Base-by-base conservation (phyloP, 805 yeast genomes). In the Ogataea corticis region DNA sequence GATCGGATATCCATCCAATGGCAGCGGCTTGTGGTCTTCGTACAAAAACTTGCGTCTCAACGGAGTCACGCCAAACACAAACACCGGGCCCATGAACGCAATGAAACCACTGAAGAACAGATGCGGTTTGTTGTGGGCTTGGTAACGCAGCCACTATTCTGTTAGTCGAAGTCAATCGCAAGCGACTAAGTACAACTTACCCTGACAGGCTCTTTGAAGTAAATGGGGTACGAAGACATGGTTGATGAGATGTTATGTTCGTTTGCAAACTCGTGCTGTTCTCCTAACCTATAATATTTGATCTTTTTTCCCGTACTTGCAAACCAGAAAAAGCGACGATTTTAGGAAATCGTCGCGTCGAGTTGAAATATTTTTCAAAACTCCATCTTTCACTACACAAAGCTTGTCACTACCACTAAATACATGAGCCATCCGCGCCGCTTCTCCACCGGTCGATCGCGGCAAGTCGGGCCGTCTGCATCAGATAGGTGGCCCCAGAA, bases 81-180 rank as follows among this genome's bases (percentile, higher is more conserved):
- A 76, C 4, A 80, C 65, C 11, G 94, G 92, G 4, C 87, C 89
- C 40, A 83, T 62, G 33, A 79, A 61, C 7, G 90, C 95, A 58
- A 86, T 72, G 30, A 73, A 72, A 16, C 80, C 75, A 23, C 89
- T 72, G 59, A 75, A 81, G 62, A 85, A 82, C 52, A 85, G 71
- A 67, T 85, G 88, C 33, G 95, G 95, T 62, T 81, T 80, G 54
- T 78, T 79, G 68, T 85, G 85, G 18, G 91, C 86, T 56, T 82
- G 83, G 68, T 80, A 85, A 63, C 91, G 83, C 54, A 75, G 65
- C 87, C 87, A 82, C 85, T 80, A 51, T 30, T 28, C n/a, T 28
- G 51, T 47, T 37, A 47, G 51, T 21, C n/a, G 12, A 11, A 4
- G 11, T 9, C 7, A 13, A 14, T 4, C 7, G n/a, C n/a, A n/a